These are phyloP conservation scores for Rhizopogon parksii DNA, from an alignment of 1,284 basidiomycete genomes.

Conservation along the genomic window DNA sequence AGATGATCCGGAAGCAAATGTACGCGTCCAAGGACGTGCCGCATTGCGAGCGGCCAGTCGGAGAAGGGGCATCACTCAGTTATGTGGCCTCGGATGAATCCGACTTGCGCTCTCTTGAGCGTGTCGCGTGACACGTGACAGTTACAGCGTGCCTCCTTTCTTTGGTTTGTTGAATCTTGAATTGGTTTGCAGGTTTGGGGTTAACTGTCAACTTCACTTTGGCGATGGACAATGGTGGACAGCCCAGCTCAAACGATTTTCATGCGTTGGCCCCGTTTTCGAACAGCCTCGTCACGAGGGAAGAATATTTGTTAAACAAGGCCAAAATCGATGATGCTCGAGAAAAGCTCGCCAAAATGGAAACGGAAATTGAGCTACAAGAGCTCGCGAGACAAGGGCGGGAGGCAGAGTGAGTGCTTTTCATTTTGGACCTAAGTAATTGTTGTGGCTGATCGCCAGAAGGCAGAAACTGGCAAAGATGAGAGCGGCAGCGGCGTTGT, in stretches of 20 bases:
- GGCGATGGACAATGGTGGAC: not conserved
- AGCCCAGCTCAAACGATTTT: not conserved
- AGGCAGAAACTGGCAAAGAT: not conserved
- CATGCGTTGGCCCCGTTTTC: not conserved
- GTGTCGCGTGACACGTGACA: slow-evolving; percentile 14
- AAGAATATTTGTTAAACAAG: not conserved
- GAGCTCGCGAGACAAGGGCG: slow-evolving; percentile 18
- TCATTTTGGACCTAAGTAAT: not conserved
- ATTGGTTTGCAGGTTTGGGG: too few species aligned
- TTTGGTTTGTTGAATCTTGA: not conserved
- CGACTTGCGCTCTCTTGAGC: slow-evolving; percentile 8
- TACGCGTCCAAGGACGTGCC: slow-evolving; percentile 16
- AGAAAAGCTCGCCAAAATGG: not conserved
- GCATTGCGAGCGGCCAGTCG: slow-evolving; percentile 1
- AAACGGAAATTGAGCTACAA: not conserved
- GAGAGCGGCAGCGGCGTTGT: not conserved
- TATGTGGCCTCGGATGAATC: slow-evolving; percentile 12
- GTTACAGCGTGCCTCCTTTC: not conserved
- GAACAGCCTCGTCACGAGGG: not conserved
- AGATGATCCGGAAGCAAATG: slow-evolving; percentile 35
- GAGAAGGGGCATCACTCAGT: slow-evolving; percentile 15
- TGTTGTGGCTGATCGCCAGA: not conserved
- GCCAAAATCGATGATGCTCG: not conserved
- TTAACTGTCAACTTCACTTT: not conserved
- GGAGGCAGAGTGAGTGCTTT: slow-evolving; percentile 31